Base-by-base conservation (phyloP, 2,329 filamentous ascomycete genomes). In the Exserohilum rostratum region DNA sequence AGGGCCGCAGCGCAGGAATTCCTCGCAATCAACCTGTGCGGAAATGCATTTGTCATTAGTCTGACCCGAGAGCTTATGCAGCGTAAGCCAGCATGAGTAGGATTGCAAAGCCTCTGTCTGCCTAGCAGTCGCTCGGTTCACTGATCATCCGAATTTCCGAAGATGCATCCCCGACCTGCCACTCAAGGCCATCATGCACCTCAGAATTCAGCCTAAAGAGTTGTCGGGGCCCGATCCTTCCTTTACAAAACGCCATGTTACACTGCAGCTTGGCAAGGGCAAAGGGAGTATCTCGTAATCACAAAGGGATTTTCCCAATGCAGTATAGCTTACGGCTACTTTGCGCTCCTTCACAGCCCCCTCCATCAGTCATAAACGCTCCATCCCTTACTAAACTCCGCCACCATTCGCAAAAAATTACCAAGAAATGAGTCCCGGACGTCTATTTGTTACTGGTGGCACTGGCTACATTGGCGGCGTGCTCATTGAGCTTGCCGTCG, bases 401-500 rank as follows among this genome's bases (percentile, higher is more conserved):
- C 33, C 1, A 12, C 37, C 11, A 7, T 17, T 38, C 22, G 5
- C 40, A 39, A 42, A 20, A 54, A 18, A 31, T 9, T 37, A 29
- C 4, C 18, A 12, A 12, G 27, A 18, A 6, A 54, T 45, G 46
- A 37, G 29, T 33, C 12, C 40, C 20, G 12, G 45, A 40, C 29
- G 17, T 3, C 15, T 70, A 45, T 70, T 64, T 53, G 42, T 64
- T 12, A 57, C 52, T n/a, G 61, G 61, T 27, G 61, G 38, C 33
- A 58, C 46, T 38, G 57, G 55, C 43, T 64, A 55, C 48, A 51
- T 64, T 34, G 58, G 61, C 39, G 33, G 40, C 22, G 45, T 40
- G 3, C 37, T 80, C 25, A 69, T 65, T 29, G 61, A 70, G 34
- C 58, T 72, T 17, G 77, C 77, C 52, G 57, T 79, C 31, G 57